Evolutionary conservation across 495 filamentous ascomycete species (phyloP).

Genomic region (Clavariopsis aquatica): DNA sequence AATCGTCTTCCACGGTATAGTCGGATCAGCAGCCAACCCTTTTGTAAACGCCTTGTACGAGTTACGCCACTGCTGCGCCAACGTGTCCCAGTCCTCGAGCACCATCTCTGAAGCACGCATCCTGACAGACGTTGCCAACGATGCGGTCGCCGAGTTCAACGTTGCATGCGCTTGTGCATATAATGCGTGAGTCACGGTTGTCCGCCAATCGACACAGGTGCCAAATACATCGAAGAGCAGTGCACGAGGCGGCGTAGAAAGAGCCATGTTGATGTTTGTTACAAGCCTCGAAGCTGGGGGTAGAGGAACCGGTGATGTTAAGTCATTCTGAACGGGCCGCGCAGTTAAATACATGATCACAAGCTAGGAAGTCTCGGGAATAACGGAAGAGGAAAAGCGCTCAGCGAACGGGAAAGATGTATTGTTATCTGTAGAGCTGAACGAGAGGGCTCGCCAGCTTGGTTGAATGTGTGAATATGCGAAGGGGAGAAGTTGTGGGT

Average conservation of each 20-base stretch:
- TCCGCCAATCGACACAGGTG: slow-evolving; percentile 74
- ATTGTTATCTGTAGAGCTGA: background rate
- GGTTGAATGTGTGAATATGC: background rate
- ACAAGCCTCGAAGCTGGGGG: background rate
- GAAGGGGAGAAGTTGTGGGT: background rate
- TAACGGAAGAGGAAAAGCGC: background rate
- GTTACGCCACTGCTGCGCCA: slow-evolving; percentile 69
- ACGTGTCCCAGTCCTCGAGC: slow-evolving; percentile 57
- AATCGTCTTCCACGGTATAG: slow-evolving; percentile 44
- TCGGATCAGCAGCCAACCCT: slow-evolving; percentile 49
- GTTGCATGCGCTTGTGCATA: slow-evolving; percentile 43
- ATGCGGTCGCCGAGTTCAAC: slow-evolving; percentile 47
- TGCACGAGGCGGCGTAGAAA: slow-evolving; percentile 43
- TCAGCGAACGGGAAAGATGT: background rate
- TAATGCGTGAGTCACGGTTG: slow-evolving; percentile 58
- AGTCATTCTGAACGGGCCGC: slow-evolving; percentile 13
- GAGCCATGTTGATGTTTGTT: slow-evolving; percentile 8
- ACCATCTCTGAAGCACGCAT: slow-evolving; percentile 54
- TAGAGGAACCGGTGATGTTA: slow-evolving; percentile 16
- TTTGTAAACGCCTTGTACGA: slow-evolving; percentile 63
- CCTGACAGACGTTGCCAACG: slow-evolving; percentile 52
- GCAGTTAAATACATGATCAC: background rate
- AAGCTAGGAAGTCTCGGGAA: background rate
- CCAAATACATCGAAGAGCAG: slow-evolving; percentile 75
- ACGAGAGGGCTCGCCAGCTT: background rate